Percentiles rank a stretch among this genome's conserved stretches.
phyloP scores from a whole-genome alignment of 2,329 filamentous ascomycete genomes.

The Capronia americana region DNA sequence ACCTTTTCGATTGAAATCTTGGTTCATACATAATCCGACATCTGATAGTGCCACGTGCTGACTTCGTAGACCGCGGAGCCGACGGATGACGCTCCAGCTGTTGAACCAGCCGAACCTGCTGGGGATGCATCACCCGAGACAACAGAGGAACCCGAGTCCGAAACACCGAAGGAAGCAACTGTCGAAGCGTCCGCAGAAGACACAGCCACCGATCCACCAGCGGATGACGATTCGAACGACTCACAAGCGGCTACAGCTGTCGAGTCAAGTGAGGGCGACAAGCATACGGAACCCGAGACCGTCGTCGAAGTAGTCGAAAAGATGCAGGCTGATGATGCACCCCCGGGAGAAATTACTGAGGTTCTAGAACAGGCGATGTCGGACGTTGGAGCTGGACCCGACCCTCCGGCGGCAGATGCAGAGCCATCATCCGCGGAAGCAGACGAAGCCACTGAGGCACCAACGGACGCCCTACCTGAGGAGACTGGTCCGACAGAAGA shows the following conservation, averaged over 20 bases:
- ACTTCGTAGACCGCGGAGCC: slow-evolving; percentile 33
- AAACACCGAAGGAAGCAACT: slow-evolving; percentile 11
- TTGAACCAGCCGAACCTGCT: slow-evolving; percentile 6
- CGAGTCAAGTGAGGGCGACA: slow-evolving; percentile 23
- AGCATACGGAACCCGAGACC: slow-evolving; percentile 27
- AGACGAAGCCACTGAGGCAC: slow-evolving; percentile 3
- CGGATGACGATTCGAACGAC: slow-evolving; percentile 15
- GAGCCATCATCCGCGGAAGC: slow-evolving; percentile 7
- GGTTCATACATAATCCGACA: not conserved
- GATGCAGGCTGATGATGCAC: slow-evolving; percentile 33
- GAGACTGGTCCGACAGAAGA: slow-evolving; percentile 14
- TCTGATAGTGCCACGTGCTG: not conserved
- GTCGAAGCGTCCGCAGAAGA: slow-evolving; percentile 6
- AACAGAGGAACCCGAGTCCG: slow-evolving; percentile 17
- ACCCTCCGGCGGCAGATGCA: slow-evolving; percentile 31
- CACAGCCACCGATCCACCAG: not conserved
- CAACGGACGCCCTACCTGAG: slow-evolving; percentile 5
- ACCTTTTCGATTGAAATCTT: not conserved
- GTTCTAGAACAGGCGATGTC: slow-evolving; percentile 39
- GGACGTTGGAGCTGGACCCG: slow-evolving; percentile 38
- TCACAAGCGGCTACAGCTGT: slow-evolving; percentile 14
- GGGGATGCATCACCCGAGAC: slow-evolving; percentile 33
- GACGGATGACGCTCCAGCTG: slow-evolving; percentile 33
- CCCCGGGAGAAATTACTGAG: slow-evolving; percentile 29
- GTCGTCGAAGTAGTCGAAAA: slow-evolving; percentile 35